Evolutionary conservation across 2,329 filamentous ascomycete genomes (phyloP), one percentile per base, ranked within the genome.

Genomic region (Amesomyces nigricolor): DNA sequence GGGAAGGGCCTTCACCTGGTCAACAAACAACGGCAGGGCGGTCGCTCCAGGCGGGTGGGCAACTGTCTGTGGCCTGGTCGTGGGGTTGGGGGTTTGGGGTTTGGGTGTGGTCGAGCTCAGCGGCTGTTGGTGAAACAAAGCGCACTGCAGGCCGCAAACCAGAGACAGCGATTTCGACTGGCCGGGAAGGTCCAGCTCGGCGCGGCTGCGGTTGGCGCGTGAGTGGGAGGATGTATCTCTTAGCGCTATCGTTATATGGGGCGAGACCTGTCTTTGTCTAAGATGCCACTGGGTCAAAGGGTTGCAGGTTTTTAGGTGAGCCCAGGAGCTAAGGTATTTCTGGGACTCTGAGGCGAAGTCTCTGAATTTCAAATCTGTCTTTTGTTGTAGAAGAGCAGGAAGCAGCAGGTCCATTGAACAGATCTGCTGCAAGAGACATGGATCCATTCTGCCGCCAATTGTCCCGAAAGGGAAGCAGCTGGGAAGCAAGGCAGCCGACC

Each of bases 191-290:
- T 37, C 37, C 44, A 44, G 38, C 48, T 46, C 40, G 30, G 50
- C 35, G 37, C 53, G 53, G 49, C 40, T 53, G 52, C 35, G 30
- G 48, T 47, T 51, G 48, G 52, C 56, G 52, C 49, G 53, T 55
- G 53, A 55, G 8, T 38, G 39, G 37, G 19, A 32, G 39, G 43
- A 45, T 30, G 52, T 53, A 30, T 32, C 22, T 14, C 22, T 49
- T 58, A 54, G 35, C 43, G 32, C 14, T 30, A 29, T n/a, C 48
- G 52, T 54, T 48, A 53, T 47, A 53, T 16, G 26, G 43, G 5
- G 7, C 13, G 10, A 16, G n/a, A 16, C 37, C 9, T 14, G 9
- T 43, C 13, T 26, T 26, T 22, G 10, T 7, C 42, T 45, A 2
- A 19, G 14, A 5, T 4, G 7, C 7, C 11, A 2, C 32, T 35